Base-by-base conservation (phyloP, 192 early-diverging fungal genomes). In the Mortierella alpina region DNA sequence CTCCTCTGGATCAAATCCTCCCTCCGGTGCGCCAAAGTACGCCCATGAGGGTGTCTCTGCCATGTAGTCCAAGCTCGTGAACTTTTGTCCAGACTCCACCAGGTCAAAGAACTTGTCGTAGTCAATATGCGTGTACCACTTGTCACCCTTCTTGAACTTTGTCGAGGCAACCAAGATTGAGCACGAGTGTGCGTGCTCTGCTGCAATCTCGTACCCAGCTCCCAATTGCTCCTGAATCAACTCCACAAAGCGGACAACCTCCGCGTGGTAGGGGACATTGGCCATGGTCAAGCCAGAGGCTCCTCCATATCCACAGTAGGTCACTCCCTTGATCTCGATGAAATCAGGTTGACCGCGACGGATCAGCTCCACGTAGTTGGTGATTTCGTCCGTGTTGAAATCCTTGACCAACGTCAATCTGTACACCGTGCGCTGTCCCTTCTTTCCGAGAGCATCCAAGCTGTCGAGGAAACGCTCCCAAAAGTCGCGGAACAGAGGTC, bases 251-350 rank as follows among this genome's bases (percentile, higher is more conserved):
- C 87, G 76, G 58, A 92, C 84, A 5, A 93, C 92, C 72, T 93
- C 92, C 17, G 84, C 80, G 63, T 93, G 90, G 72, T 87, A 87
- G n/a, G 88, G 88, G 31, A 93, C 92, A 63, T 93, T 93, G 39
- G 86, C 86, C 91, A 92, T 92, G 23, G 91, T 93, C 42, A 93
- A 50, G 11, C 88, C 77, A 18, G 85, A 86, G 13, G 87, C 86
- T n/a, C 89, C 91, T 59, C 90, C 86, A 52, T 90, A 91, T 40
- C 91, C 91, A 73, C 92, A 92, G 73, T 90, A 93, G 7, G 92
- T 93, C 10, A 93, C 91, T 20, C 92, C 92, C 73, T 93, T 93
- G 41, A 93, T 86, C 63, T 93, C 92, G 56, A 93, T 90, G 66
- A 93, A 92, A 23, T 88, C 88, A 8, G 92, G 92, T 51, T 84